These are phyloP conservation scores for Murraya paniculata DNA, from an alignment of 345 rosid genomes.

Conservation along the genomic window DNA sequence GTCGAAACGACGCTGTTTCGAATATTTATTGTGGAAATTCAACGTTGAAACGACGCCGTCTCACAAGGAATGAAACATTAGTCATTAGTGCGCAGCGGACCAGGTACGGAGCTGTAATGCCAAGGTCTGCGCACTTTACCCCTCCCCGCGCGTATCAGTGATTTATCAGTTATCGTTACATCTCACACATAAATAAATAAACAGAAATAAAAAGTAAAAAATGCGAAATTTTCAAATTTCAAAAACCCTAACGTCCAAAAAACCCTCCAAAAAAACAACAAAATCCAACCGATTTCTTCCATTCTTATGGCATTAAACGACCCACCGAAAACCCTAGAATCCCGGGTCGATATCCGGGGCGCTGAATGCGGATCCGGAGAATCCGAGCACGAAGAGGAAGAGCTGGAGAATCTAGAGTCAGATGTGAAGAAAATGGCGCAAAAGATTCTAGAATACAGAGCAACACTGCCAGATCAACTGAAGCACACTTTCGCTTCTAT, in stretches of 20 bases:
- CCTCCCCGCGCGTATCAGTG: constrained; percentile 12
- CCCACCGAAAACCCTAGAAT: constrained; percentile 7
- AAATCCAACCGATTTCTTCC: neutral
- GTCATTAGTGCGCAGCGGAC: too few relatives aligned
- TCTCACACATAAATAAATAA: neutral
- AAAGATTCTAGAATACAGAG: constrained; percentile 58
- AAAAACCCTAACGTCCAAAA: constrained; percentile 22
- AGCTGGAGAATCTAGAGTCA: constrained; percentile 53
- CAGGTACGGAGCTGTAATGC: neutral
- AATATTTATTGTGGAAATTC: neutral
- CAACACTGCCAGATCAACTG: constrained; percentile 66
- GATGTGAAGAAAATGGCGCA: constrained; percentile 62
- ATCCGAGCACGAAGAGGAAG: constrained; percentile 28
- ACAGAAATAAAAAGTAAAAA: too few relatives aligned
- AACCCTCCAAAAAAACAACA: neutral
- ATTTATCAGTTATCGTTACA: neutral
- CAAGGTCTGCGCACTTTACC: neutral
- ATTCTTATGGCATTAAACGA: constrained; percentile 21
- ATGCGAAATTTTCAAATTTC: constrained; percentile 19
- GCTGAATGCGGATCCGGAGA: constrained; percentile 24
- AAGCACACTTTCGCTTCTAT: constrained; percentile 42
- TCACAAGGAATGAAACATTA: neutral
- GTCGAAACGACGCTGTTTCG: constrained; percentile 4
- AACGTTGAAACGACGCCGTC: too few relatives aligned
- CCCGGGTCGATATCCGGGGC: neutral